Percentiles rank a stretch among this genome's conserved stretches.
Evolutionary conservation across 805 yeast genomes (phyloP).

Genomic region (Brettanomyces naardenensis): DNA sequence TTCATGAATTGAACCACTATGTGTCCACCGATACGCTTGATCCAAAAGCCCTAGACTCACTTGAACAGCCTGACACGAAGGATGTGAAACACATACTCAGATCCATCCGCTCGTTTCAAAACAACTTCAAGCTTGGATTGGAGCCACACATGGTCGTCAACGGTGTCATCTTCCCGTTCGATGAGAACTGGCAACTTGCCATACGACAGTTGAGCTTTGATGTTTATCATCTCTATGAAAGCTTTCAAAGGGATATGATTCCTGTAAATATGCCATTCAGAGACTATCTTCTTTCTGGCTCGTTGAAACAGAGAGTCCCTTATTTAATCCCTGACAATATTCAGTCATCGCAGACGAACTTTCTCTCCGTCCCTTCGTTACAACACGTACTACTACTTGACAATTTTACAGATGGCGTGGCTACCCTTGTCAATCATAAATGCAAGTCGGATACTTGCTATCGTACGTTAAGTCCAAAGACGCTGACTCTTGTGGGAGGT

Average conservation of each 20-base stretch:
- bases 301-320: constrained; percentile 38
- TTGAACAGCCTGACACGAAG: neutral
- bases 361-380: neutral
- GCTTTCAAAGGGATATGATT: constrained; percentile 22
- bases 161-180: constrained; percentile 56
- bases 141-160: constrained; percentile 56
- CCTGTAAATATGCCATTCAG: constrained; percentile 24
- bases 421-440: neutral
- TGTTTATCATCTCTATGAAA: constrained; percentile 26
- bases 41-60: neutral
- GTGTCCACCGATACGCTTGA: neutral
- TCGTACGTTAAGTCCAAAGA: constrained; percentile 5
- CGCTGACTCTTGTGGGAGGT: constrained; percentile 54
- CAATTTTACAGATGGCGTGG: neutral
- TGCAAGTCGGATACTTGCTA: neutral
- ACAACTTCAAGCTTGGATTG: constrained; percentile 30
- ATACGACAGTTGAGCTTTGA: constrained; percentile 54
- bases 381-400: neutral
- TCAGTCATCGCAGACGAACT: constrained; percentile 13
- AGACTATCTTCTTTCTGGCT: constrained; percentile 34
- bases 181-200: constrained; percentile 44
- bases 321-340: constrained; percentile 42
- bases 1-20: constrained; percentile 13
- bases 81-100: neutral
- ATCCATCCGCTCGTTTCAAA: constrained; percentile 12